These are phyloP conservation scores for Exophiala xenobiotica DNA, from an alignment of 2,329 filamentous ascomycete species.

Conservation along the genomic window DNA sequence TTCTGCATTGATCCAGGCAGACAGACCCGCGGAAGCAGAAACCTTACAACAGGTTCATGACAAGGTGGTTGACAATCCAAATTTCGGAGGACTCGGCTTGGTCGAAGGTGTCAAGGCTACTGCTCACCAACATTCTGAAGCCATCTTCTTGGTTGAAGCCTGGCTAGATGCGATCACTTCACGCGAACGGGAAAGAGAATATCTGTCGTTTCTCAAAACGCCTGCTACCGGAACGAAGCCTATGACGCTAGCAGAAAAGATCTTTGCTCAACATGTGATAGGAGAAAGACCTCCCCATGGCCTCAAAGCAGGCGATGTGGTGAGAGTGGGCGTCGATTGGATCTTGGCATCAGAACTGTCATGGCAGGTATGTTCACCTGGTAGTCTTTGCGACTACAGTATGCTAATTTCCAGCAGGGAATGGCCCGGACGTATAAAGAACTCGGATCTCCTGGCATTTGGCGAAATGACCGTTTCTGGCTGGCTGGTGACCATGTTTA, in stretches of 20 bases:
- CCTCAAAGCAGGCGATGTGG: slow-evolving; percentile 42
- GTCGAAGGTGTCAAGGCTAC: background rate
- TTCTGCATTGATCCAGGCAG: background rate
- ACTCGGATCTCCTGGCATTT: slow-evolving; percentile 45
- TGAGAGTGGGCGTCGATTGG: slow-evolving; percentile 49
- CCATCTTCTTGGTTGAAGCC: slow-evolving; percentile 32
- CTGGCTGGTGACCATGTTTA: slow-evolving; percentile 51
- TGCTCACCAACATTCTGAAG: slow-evolving; percentile 24
- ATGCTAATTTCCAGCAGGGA: slow-evolving; percentile 39
- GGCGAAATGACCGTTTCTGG: slow-evolving; percentile 48
- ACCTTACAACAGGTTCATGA: slow-evolving; percentile 16
- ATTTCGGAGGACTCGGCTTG: slow-evolving; percentile 22
- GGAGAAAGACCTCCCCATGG: slow-evolving; percentile 33
- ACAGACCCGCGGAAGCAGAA: slow-evolving; percentile 11
- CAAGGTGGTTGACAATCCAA: slow-evolving; percentile 16
- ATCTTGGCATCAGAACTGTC: slow-evolving; percentile 47
- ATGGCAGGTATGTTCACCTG: slow-evolving; percentile 43
- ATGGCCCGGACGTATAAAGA: slow-evolving; percentile 45
- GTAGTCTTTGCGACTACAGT: too few relatives aligned
- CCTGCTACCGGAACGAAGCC: slow-evolving; percentile 13
- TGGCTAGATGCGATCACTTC: slow-evolving; percentile 36
- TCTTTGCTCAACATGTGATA: slow-evolving; percentile 47
- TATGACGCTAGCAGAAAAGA: slow-evolving; percentile 49
- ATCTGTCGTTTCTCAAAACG: slow-evolving; percentile 1
- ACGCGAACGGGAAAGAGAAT: slow-evolving; percentile 21